These are phyloP conservation scores for Neltuma alba DNA, from an alignment of 306 rosid genomes.

Conservation along the genomic window DNA sequence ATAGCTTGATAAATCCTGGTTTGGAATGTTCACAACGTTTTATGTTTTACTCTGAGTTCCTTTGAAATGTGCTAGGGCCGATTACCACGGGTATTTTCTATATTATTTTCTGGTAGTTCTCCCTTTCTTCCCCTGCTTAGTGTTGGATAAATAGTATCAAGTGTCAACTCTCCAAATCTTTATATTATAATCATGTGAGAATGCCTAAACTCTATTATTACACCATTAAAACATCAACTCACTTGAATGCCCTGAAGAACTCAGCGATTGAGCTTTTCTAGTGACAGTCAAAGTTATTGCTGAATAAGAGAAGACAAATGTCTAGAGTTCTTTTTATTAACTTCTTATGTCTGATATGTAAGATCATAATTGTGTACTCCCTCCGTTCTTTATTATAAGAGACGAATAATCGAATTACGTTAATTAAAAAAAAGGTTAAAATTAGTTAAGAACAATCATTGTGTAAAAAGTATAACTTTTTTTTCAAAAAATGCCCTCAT, in stretches of 20 bases:
- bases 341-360: background rate
- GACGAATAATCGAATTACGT: too few species aligned
- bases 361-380: conserved; percentile 8
- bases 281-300: background rate
- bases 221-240: background rate
- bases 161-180: background rate
- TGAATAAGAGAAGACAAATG: background rate
- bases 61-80: background rate
- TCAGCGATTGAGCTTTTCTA: background rate
- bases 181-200: background rate
- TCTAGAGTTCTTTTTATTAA: background rate
- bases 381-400: too few species aligned
- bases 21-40: background rate
- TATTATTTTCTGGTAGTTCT: background rate
- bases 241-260: background rate
- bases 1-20: background rate
- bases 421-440: too few species aligned
- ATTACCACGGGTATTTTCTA: background rate
- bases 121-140: background rate
- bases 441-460: too few species aligned
- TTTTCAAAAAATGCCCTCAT: too few species aligned
- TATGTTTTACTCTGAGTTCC: background rate
- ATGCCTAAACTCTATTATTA: background rate
- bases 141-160: background rate
- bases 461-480: too few species aligned